These are phyloP conservation scores for Hortaea sp. DNA, from an alignment of 2,329 filamentous ascomycete species.

Conservation along the genomic window DNA sequence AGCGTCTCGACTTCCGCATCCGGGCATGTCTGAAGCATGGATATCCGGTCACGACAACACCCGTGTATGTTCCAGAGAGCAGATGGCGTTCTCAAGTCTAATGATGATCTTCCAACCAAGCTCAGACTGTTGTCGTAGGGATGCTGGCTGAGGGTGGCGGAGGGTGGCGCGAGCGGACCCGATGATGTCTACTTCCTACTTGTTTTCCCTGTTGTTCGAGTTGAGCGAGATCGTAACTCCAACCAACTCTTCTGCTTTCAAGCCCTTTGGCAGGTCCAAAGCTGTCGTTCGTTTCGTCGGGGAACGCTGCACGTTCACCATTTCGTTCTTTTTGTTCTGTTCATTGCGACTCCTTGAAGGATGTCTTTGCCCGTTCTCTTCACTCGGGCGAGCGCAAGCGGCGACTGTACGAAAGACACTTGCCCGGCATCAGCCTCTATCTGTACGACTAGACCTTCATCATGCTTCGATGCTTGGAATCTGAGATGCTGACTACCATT, in stretches of 20 bases:
- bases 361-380: neutral
- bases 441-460: neutral
- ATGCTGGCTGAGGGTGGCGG: neutral
- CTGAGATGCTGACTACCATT: neutral
- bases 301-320: neutral
- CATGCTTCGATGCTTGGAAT: neutral
- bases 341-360: neutral
- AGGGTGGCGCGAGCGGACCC: neutral
- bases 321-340: neutral
- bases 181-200: neutral
- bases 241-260: neutral
- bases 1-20: no score
- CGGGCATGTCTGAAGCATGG: no score
- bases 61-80: no score
- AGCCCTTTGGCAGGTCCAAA: neutral
- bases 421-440: slow-evolving; percentile 1
- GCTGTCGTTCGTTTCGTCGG: neutral
- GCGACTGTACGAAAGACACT: slow-evolving; percentile 1
- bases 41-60: no score
- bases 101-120: neutral
- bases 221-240: neutral
- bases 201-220: neutral
- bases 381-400: neutral
- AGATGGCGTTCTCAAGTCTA: no score
- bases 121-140: neutral